Evolutionary conservation across 345 rosid species (phyloP).

Genomic region (Alliaria petiolata): DNA sequence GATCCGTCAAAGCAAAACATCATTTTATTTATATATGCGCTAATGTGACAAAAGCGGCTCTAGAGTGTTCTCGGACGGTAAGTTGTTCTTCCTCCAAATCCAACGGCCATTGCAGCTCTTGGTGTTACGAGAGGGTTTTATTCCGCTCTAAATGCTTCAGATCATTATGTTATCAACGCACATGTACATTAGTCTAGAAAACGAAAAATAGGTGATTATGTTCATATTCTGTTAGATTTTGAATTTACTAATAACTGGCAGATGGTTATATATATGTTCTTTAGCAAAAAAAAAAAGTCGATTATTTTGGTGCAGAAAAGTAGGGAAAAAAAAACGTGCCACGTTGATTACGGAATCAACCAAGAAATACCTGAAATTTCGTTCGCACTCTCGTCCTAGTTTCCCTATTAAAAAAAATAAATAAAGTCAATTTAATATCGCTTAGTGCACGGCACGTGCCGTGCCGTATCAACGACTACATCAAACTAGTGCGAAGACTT

Average conservation of each 20-base stretch:
- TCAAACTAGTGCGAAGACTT: not conserved
- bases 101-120: slow-evolving; percentile 31
- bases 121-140: slow-evolving; percentile 9
- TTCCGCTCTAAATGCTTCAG: not conserved
- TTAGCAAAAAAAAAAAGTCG: too few relatives aligned
- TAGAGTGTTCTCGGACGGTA: slow-evolving; percentile 11
- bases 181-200: not conserved
- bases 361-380: slow-evolving; percentile 13
- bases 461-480: slow-evolving; percentile 9
- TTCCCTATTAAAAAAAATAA: not conserved
- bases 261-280: not conserved
- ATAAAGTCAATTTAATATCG: not conserved
- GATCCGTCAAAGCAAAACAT: not conserved
- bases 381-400: not conserved
- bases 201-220: not conserved
- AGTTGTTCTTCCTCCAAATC: slow-evolving; percentile 23
- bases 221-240: not conserved
- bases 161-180: not conserved
- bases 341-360: not conserved
- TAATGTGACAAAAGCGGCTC: slow-evolving; percentile 11
- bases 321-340: not conserved
- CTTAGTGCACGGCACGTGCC: slow-evolving; percentile 21
- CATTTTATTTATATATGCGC: not conserved
- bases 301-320: not conserved
- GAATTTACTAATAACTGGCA: not conserved